These are phyloP conservation scores for Ampelocalamus luodianensis DNA, from an alignment of 176 grass and related monocot species.

Conservation along the genomic window DNA sequence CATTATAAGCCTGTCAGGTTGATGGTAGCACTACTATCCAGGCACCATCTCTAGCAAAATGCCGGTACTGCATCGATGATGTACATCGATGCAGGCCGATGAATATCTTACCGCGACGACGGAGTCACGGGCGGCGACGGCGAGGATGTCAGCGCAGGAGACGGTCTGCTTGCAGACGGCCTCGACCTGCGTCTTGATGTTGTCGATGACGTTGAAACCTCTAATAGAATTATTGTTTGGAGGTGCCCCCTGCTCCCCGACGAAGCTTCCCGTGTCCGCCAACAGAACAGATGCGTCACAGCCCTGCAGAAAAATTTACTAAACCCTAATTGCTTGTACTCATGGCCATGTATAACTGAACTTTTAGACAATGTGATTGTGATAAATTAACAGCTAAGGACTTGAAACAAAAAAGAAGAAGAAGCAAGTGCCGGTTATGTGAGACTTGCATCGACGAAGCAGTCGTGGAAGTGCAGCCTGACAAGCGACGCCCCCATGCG, in stretches of 20 bases:
- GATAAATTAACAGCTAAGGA: no score
- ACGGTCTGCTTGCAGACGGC: constrained; percentile 61
- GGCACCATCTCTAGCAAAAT: no score
- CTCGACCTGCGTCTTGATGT: constrained; percentile 71
- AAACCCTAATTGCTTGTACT: background rate
- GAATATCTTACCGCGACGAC: constrained; percentile 53
- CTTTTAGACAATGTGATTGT: no score
- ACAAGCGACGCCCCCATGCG: constrained; percentile 81
- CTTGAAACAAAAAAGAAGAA: background rate
- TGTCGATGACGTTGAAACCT: constrained; percentile 55
- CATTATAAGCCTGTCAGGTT: no score
- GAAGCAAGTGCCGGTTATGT: background rate
- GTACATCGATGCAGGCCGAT: background rate
- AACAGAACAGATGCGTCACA: constrained; percentile 79
- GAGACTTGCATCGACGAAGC: constrained; percentile 79
- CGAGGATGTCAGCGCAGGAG: constrained; percentile 83
- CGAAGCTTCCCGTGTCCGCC: constrained; percentile 14
- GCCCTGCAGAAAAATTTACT: constrained; percentile 37
- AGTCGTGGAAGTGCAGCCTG: constrained; percentile 90
- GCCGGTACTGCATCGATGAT: background rate
- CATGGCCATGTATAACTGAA: no score
- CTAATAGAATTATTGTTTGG: background rate
- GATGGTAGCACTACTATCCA: background rate
- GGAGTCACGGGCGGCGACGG: constrained; percentile 69
- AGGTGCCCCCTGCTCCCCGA: constrained; percentile 10